These are phyloP conservation scores for Sugiyamaella smithiae DNA, from an alignment of 805 yeast species.

Conservation along the genomic window DNA sequence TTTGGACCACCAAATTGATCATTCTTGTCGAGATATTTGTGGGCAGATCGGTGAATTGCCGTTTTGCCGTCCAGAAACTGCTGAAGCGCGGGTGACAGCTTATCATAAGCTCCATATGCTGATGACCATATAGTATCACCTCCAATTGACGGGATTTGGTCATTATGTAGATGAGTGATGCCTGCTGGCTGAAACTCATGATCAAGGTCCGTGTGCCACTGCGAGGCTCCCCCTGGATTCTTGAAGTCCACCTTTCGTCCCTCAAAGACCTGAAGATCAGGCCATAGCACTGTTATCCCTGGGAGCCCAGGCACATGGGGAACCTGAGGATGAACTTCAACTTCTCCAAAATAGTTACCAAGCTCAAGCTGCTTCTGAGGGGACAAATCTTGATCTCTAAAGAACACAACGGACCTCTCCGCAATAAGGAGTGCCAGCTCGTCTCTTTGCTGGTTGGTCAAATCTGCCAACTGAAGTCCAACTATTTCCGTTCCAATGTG, in stretches of 20 bases:
- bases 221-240: conserved; percentile 31
- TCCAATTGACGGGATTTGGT: conserved; percentile 47
- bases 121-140: conserved; percentile 58
- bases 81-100: conserved; percentile 49
- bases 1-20: conserved; percentile 46
- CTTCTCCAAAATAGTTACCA: conserved; percentile 47
- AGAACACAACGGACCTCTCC: conserved; percentile 51
- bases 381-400: conserved; percentile 45
- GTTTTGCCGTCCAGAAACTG: conserved; percentile 45
- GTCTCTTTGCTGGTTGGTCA: conserved; percentile 44
- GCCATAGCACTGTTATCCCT: conserved; percentile 22
- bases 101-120: conserved; percentile 52
- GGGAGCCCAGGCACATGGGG: conserved; percentile 37
- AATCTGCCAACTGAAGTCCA: conserved; percentile 45
- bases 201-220: conserved; percentile 54
- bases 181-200: conserved; percentile 60
- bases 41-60: conserved; percentile 43
- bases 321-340: conserved; percentile 35
- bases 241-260: conserved; percentile 23
- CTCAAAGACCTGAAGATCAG: conserved; percentile 35
- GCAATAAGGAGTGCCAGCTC: conserved; percentile 48
- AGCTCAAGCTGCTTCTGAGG: conserved; percentile 44
- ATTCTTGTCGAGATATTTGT: conserved; percentile 42
- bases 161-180: conserved; percentile 51
- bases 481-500: conserved; percentile 50